Percentiles rank a stretch among this genome's conserved stretches.
phyloP scores from a whole-genome alignment of 768 basidiomycete species.

The Boletus huronensis region DNA sequence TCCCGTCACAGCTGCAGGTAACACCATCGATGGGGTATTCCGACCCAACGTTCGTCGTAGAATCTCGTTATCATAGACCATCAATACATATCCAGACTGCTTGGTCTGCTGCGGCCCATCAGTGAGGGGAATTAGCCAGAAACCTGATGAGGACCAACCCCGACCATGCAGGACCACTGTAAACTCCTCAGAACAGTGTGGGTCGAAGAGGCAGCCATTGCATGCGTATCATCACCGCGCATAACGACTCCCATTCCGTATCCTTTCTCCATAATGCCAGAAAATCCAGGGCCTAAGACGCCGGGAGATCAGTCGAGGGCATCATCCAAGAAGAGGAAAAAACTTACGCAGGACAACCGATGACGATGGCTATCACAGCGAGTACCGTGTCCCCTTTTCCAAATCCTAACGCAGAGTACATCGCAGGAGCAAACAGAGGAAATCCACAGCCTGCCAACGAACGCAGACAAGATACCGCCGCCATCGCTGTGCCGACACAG shows the following conservation, averaged over 20 bases:
- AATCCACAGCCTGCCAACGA: conserved; percentile 71
- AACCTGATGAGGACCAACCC: not conserved
- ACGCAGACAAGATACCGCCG: conserved; percentile 60
- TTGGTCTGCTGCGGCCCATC: too few relatives aligned
- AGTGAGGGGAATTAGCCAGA: too few relatives aligned
- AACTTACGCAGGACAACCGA: conserved; percentile 56
- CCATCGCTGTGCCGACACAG: conserved; percentile 44
- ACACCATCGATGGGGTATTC: not conserved
- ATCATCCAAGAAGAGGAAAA: not conserved
- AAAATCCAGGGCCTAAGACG: conserved; percentile 39
- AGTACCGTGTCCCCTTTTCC: conserved; percentile 69
- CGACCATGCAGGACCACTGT: not conserved
- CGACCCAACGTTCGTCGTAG: not conserved
- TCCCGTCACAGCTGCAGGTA: not conserved
- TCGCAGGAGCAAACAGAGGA: conserved; percentile 71
- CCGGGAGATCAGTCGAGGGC: conserved; percentile 31
- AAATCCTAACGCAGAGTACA: conserved; percentile 64
- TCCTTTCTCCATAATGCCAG: conserved; percentile 46
- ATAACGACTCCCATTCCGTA: conserved; percentile 48
- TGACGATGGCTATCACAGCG: conserved; percentile 50
- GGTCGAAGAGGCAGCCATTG: too few relatives aligned
- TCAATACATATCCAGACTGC: not conserved
- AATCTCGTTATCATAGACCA: not conserved
- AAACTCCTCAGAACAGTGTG: not conserved
- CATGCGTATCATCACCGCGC: conserved; percentile 17